Base-by-base conservation (phyloP, 192 early-diverging fungal genomes). In the Linnemannia zychae region DNA sequence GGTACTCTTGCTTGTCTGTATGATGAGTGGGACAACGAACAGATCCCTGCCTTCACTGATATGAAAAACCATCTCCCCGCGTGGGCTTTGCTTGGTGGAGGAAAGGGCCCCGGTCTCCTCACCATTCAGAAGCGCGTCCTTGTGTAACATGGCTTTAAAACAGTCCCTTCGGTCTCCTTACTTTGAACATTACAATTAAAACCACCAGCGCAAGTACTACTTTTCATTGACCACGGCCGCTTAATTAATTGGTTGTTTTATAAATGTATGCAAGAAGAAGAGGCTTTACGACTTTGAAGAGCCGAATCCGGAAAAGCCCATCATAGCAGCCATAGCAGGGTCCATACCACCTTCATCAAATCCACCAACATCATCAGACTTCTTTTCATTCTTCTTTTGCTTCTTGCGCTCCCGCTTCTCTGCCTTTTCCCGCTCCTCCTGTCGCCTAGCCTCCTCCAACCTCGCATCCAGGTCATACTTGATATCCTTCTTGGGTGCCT, bases 221-320 rank as follows among this genome's bases (percentile, higher is more conserved):
- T 36, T 66, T 12, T 28, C n/a, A 7, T 36, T 67, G 65, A 5
- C 9, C 33, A 34, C 0, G n/a, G 33, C 24, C 33, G 40, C 40
- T 44, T 40, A 5, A 22, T 22, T 22, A 28, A 16, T 31, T 7
- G 0, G 22, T 33, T 38, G 6, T 18, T 40, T 68, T 68, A 40
- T 38, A 22, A 40, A 16, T 36, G 17, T 22, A 38, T n/a, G 28
- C 17, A 36, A 48, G 18, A 22, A 38, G 22, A 11, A 31, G 7
- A 44, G 9, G 9, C 3, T 16, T 28, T 47, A 77, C 33, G 77
- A 85, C 71, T 92, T 92, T 38, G 90, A 88, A 37, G 90, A 87
- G n/a, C 91, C 90, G 75, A 92, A 92, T 2, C 91, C 91, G 34
- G 81, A 69, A 67, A 92, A 91, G 17, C 95, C 97, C 94, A 98